Percentiles rank a stretch among this genome's conserved stretches.
Conservation (phyloP, 2,329 filamentous ascomycete genomes). For the Epichloe typhina region DNA sequence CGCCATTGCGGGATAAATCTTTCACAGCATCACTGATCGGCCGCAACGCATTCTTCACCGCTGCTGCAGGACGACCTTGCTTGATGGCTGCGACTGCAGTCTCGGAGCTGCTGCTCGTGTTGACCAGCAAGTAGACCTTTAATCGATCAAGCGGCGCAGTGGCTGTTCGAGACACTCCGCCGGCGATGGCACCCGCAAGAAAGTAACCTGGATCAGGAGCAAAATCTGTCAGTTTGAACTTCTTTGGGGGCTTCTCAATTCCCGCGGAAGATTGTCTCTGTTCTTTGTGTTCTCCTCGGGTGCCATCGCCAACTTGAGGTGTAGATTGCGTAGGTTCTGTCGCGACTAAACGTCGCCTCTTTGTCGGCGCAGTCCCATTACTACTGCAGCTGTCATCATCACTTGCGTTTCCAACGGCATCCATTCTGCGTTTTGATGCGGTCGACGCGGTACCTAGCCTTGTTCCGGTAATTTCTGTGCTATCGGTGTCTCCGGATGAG, state of each 20-base stretch:
- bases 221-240: conserved; percentile 49
- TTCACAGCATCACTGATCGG: conserved; percentile 62
- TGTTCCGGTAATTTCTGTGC: neutral
- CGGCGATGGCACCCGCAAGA: conserved; percentile 84
- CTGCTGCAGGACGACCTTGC: conserved; percentile 52
- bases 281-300: conserved; percentile 14
- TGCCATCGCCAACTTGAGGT: conserved; percentile 22
- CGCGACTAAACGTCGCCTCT: conserved; percentile 12
- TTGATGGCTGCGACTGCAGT: conserved; percentile 54
- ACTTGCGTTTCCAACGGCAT: conserved; percentile 2
- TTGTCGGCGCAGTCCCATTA: conserved; percentile 13
- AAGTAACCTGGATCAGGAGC: conserved; percentile 94
- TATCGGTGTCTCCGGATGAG: neutral
- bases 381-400: conserved; percentile 10
- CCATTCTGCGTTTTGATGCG: conserved; percentile 7
- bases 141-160: conserved; percentile 93
- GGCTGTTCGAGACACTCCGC: conserved; percentile 85
- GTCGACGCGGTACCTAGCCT: neutral
- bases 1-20: conserved; percentile 75
- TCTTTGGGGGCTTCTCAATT: conserved; percentile 23
- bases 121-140: conserved; percentile 94
- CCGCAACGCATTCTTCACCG: conserved; percentile 49
- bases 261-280: conserved; percentile 20
- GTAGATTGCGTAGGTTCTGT: conserved; percentile 10
- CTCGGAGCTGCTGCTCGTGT: conserved; percentile 44